Base-by-base conservation (phyloP, 1,284 basidiomycete genomes). In the Ceratobasidium theobromae region DNA sequence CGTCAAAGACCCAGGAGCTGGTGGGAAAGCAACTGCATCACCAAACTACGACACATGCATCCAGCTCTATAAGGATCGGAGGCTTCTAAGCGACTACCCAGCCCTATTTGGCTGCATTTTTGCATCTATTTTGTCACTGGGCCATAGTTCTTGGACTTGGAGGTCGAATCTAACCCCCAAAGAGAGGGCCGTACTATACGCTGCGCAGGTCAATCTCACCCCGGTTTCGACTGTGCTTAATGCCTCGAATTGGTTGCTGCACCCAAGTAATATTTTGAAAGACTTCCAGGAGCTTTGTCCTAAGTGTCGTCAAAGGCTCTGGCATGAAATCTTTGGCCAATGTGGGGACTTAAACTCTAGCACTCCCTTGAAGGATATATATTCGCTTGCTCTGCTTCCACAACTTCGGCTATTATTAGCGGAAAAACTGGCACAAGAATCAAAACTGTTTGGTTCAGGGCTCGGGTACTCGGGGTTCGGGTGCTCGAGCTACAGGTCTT, bases 121-220 rank as follows among this genome's bases (percentile, higher is more conserved):
- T 27, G 32, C 28, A n/a, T 18, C 25, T 14, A 48, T 60, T n/a
- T 45, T 49, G 12, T 32, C 43, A 5, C 41, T 45, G 9, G 57
- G 57, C 3, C 30, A 49, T 33, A 9, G 28, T 5, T 60, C 57
- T 16, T 21, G 9, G 4, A 38, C n/a, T 5, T 60, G 46, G 57
- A 12, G 43, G 5, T 2, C 23, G 14, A 9, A 14, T 33, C 28
- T 49, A 4, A 49, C 45, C 9, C 57, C 30, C 9, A 35, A 38
- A 11, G 57, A 60, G 14, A 41, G 46, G 14, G 45, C 57, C n/a
- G 32, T 33, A 32, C 32, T 60, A 11, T 60, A 30, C n/a, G 45
- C 57, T 23, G 32, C 45, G 3, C 57, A 60, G 18, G 45, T 35
- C 30, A n/a, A 28, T 23, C 21, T 60, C 4, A 38, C 32, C 28